Evolutionary conservation across 2,329 filamentous ascomycete species (phyloP).

Genomic region (Cryphonectria parasitica): DNA sequence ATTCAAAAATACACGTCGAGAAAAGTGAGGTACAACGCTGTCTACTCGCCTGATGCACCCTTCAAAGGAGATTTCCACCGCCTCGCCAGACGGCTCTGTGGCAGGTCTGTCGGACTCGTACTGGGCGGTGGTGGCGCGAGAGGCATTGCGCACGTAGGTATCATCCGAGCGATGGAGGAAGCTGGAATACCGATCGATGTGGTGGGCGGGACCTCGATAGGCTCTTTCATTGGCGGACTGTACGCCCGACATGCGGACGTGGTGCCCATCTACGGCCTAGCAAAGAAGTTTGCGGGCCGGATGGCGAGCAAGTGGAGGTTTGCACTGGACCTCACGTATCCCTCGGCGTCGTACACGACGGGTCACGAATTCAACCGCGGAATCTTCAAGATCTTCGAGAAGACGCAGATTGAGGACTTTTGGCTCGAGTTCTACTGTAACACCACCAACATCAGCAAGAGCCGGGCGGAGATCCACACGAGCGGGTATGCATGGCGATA

Average conservation of each 20-base stretch:
- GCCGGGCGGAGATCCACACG: slow-evolving; percentile 87
- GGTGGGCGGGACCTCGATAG: slow-evolving; percentile 93
- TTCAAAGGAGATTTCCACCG: slow-evolving; percentile 98
- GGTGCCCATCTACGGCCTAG: slow-evolving; percentile 93
- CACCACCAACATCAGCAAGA: slow-evolving; percentile 97
- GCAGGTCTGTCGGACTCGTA: slow-evolving; percentile 92
- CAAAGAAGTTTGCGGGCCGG: slow-evolving; percentile 96
- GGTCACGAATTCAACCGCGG: slow-evolving; percentile 98
- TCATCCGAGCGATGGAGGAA: slow-evolving; percentile 94
- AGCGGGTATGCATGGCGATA: slow-evolving; percentile 98
- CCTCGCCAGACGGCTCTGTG: slow-evolving; percentile 84
- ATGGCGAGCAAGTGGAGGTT: slow-evolving; percentile 99
- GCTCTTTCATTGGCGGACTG: slow-evolving; percentile 90
- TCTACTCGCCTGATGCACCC: slow-evolving; percentile 88
- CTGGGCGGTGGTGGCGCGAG: slow-evolving; percentile 91
- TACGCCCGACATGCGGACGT: slow-evolving; percentile 97
- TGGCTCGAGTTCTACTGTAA: slow-evolving; percentile 99
- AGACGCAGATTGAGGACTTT: slow-evolving; percentile 97
- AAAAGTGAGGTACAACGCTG: slow-evolving; percentile 83
- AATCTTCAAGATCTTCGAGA: slow-evolving; percentile 97
- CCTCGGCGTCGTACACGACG: slow-evolving; percentile 94
- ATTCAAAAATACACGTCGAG: slow-evolving; percentile 98
- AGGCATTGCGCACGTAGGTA: slow-evolving; percentile 89
- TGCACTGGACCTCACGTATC: slow-evolving; percentile 92
- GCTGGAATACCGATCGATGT: slow-evolving; percentile 95